These are phyloP conservation scores for Bothriochloa decipiens DNA, from an alignment of 176 grass and related monocot genomes.

Conservation along the genomic window DNA sequence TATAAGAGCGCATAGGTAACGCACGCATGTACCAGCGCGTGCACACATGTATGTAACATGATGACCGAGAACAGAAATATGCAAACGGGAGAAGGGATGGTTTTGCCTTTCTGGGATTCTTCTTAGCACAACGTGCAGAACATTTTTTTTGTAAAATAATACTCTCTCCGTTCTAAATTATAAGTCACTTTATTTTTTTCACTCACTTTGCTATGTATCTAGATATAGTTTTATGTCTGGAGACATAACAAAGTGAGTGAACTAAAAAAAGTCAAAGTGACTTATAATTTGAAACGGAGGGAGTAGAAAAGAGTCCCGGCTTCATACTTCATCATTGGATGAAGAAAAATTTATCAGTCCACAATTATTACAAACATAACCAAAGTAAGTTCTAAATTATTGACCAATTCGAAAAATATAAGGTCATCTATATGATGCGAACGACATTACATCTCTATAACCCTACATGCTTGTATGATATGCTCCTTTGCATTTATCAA, in stretches of 20 bases:
- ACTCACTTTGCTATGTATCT: too few relatives aligned
- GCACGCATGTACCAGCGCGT: background rate
- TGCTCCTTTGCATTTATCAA: background rate
- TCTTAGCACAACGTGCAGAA: background rate
- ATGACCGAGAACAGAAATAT: constrained; percentile 13
- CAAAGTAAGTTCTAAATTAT: background rate
- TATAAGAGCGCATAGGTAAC: background rate
- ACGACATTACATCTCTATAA: background rate
- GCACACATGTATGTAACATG: background rate
- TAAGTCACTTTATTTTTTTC: too few relatives aligned
- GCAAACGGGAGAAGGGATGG: background rate
- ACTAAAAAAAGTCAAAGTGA: too few relatives aligned
- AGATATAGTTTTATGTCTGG: too few relatives aligned
- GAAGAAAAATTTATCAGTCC: too few relatives aligned
- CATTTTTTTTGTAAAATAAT: too few relatives aligned
- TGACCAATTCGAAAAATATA: background rate
- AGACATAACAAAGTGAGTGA: too few relatives aligned
- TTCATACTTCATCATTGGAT: too few relatives aligned
- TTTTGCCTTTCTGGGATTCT: background rate
- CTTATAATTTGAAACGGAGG: too few relatives aligned
- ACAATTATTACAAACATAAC: too few relatives aligned
- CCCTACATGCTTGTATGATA: background rate
- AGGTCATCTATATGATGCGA: background rate
- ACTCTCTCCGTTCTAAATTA: too few relatives aligned
- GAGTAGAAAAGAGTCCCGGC: too few relatives aligned